Conservation (phyloP, 2,329 filamentous ascomycete genomes). For the Colletotrichum ledebouriae region DNA sequence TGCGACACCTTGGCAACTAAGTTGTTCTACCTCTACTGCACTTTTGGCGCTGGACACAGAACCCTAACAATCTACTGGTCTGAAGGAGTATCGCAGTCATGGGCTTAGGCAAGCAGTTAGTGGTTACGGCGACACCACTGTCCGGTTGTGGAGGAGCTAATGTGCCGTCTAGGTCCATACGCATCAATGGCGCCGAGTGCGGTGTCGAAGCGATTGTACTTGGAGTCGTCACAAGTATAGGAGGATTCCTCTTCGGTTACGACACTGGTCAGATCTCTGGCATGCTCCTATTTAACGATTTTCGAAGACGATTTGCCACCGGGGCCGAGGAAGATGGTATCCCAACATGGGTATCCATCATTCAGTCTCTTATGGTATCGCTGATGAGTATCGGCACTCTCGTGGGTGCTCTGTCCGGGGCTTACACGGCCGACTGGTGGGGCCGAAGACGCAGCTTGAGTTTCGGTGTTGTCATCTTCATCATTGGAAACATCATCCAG, state of each 20-base stretch:
- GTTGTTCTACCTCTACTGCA: neutral
- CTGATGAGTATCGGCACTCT: slow-evolving; percentile 69
- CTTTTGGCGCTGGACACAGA: neutral
- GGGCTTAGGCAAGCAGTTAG: slow-evolving; percentile 40
- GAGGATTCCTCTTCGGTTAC: slow-evolving; percentile 74
- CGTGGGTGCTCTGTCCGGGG: slow-evolving; percentile 66
- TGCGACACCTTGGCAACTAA: neutral
- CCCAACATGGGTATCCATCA: slow-evolving; percentile 57
- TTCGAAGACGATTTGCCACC: slow-evolving; percentile 68
- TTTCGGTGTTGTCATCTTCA: slow-evolving; percentile 68
- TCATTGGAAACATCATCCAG: slow-evolving; percentile 75
- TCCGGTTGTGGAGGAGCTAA: slow-evolving; percentile 2
- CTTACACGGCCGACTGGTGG: slow-evolving; percentile 68
- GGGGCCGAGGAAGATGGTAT: slow-evolving; percentile 50
- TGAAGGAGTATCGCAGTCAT: slow-evolving; percentile 23
- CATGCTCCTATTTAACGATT: slow-evolving; percentile 65
- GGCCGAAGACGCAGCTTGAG: slow-evolving; percentile 69
- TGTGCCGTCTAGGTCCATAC: slow-evolving; percentile 51
- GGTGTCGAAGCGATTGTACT: slow-evolving; percentile 58
- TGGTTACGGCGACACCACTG: too few relatives aligned
- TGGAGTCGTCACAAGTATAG: slow-evolving; percentile 67
- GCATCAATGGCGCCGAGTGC: slow-evolving; percentile 58
- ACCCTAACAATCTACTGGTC: neutral
- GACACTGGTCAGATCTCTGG: slow-evolving; percentile 72
- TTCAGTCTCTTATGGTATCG: slow-evolving; percentile 66